These are phyloP conservation scores for Hamigera avellanea DNA, from an alignment of 495 filamentous ascomycete genomes.

Conservation along the genomic window DNA sequence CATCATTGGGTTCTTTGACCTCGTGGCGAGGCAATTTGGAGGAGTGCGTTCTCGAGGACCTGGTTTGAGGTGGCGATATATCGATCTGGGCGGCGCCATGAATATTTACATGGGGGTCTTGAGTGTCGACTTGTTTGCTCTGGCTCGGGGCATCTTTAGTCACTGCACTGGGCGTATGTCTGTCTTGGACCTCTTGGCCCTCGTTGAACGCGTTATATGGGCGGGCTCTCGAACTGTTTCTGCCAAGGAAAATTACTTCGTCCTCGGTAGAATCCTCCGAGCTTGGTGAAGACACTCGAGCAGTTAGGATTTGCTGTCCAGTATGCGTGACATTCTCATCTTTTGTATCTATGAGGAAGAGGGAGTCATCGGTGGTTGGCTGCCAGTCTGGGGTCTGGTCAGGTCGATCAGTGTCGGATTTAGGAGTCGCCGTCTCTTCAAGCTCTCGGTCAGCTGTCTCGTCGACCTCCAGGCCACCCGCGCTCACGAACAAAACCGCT, in stretches of 20 bases:
- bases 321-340: constrained; percentile 8
- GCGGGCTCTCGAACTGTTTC: constrained; percentile 1
- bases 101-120: too few relatives aligned
- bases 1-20: not conserved
- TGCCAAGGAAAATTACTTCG: constrained; percentile 34
- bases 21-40: too few relatives aligned
- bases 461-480: constrained; percentile 38
- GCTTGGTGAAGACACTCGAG: constrained; percentile 1
- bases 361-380: not conserved
- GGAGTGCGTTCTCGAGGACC: too few relatives aligned
- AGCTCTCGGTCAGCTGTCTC: constrained; percentile 5
- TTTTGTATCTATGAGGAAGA: constrained; percentile 17
- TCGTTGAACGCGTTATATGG: not conserved
- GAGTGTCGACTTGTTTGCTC: not conserved
- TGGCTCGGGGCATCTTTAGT: not conserved
- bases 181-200: not conserved
- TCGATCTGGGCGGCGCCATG: too few relatives aligned
- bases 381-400: not conserved
- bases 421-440: constrained; percentile 1
- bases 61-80: too few relatives aligned
- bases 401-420: not conserved
- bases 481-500: constrained; percentile 65
- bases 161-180: not conserved
- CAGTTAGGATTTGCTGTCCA: constrained; percentile 8
- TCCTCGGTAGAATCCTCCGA: constrained; percentile 26